Evolutionary conservation across 2,329 filamentous ascomycete genomes (phyloP).

Genomic region (Pseudohalonectria lignicola): DNA sequence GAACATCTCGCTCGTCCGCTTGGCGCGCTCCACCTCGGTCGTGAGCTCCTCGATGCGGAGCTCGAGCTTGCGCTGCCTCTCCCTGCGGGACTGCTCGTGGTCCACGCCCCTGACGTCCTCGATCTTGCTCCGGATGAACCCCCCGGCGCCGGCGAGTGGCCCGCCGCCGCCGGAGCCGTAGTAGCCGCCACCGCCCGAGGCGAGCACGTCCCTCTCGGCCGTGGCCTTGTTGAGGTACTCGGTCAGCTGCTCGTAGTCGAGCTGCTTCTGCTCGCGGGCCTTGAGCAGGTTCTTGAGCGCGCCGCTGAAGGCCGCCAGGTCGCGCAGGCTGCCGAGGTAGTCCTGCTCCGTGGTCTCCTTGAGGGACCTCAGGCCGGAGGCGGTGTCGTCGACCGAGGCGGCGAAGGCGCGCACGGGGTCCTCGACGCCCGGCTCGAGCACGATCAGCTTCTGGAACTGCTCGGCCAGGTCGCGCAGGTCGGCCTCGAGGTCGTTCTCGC

Average conservation of each 20-base stretch:
- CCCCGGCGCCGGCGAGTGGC: constrained; percentile 63
- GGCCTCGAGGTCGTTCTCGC: constrained; percentile 76
- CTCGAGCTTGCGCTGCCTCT: constrained; percentile 82
- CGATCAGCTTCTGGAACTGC: constrained; percentile 89
- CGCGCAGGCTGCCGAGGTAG: constrained; percentile 82
- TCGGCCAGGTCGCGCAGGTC: constrained; percentile 85
- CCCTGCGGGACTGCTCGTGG: constrained; percentile 81
- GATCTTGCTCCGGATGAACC: constrained; percentile 86
- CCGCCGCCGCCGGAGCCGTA: constrained; percentile 15
- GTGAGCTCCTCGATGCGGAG: constrained; percentile 87
- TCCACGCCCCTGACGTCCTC: constrained; percentile 96
- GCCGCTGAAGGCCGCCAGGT: constrained; percentile 92
- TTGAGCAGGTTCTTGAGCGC: constrained; percentile 82
- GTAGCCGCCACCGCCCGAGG: constrained; percentile 40
- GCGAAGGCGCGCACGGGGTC: constrained; percentile 76
- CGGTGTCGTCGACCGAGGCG: constrained; percentile 73
- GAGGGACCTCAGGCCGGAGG: constrained; percentile 64
- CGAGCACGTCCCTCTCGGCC: constrained; percentile 70
- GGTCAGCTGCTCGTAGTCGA: constrained; percentile 91
- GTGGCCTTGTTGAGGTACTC: constrained; percentile 92
- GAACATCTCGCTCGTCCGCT: constrained; percentile 81
- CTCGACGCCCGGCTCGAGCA: constrained; percentile 80
- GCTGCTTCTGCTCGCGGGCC: constrained; percentile 91
- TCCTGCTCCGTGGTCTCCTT: constrained; percentile 91
- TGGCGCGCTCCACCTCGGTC: constrained; percentile 76